Evolutionary conservation across 768 basidiomycete species (phyloP).

Genomic region (Leccinum obscurum): DNA sequence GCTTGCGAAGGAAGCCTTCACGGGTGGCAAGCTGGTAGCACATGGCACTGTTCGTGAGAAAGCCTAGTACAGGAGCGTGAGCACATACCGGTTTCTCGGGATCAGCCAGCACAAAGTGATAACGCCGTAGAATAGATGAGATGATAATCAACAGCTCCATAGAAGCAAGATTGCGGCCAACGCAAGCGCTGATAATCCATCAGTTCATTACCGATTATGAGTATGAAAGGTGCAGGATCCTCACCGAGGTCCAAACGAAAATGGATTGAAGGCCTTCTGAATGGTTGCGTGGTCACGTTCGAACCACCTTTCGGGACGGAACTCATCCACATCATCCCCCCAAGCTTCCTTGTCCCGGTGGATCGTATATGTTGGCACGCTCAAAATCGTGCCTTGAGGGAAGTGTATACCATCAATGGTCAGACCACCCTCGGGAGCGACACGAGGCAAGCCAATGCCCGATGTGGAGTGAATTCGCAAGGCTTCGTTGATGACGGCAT

Average conservation of each 20-base stretch:
- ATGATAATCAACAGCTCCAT: slow-evolving; percentile 81
- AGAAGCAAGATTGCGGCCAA: slow-evolving; percentile 79
- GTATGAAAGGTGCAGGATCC: not conserved
- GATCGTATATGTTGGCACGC: slow-evolving; percentile 81
- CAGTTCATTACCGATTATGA: not conserved
- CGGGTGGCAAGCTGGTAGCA: slow-evolving; percentile 59
- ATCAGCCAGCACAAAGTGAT: slow-evolving; percentile 66
- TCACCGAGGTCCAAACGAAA: slow-evolving; percentile 79
- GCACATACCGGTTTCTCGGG: slow-evolving; percentile 54
- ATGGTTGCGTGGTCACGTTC: slow-evolving; percentile 61
- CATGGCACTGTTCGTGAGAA: slow-evolving; percentile 7
- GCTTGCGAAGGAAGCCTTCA: slow-evolving; percentile 90
- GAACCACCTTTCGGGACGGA: slow-evolving; percentile 85
- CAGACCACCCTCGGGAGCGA: slow-evolving; percentile 75
- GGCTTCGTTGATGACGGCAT: slow-evolving; percentile 86
- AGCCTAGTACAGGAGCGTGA: slow-evolving; percentile 1
- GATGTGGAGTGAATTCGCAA: slow-evolving; percentile 85
- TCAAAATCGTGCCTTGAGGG: slow-evolving; percentile 73
- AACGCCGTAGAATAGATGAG: slow-evolving; percentile 76
- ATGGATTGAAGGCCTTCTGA: slow-evolving; percentile 80
- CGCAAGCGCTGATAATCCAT: slow-evolving; percentile 59
- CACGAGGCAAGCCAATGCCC: slow-evolving; percentile 77
- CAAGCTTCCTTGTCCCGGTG: slow-evolving; percentile 72
- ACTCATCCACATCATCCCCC: slow-evolving; percentile 76
- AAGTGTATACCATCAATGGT: slow-evolving; percentile 54